Evolutionary conservation across 1,139 yeast species (phyloP).

Genomic region (Yamadazyma dushanensis): DNA sequence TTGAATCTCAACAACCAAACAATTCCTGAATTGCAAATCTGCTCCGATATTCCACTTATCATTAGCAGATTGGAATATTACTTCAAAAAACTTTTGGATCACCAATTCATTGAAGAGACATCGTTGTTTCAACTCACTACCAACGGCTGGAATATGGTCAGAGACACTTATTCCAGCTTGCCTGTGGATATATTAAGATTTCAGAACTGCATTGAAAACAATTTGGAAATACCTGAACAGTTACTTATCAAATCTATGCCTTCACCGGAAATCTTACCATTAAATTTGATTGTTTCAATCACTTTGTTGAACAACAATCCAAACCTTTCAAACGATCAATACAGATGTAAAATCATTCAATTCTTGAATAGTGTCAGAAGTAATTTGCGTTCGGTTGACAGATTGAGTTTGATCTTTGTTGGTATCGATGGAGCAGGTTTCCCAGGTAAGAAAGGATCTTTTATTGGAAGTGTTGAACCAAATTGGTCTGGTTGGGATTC

Average conservation of each 20-base stretch:
- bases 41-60: slow-evolving; percentile 33
- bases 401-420: slow-evolving; percentile 53
- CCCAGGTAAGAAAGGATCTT: slow-evolving; percentile 44
- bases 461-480: slow-evolving; percentile 53
- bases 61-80: slow-evolving; percentile 43
- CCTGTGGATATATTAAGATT: slow-evolving; percentile 43
- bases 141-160: slow-evolving; percentile 47
- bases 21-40: slow-evolving; percentile 47
- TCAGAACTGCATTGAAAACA: slow-evolving; percentile 32
- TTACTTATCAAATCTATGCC: slow-evolving; percentile 39
- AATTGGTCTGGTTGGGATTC: slow-evolving; percentile 61
- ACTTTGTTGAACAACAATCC: slow-evolving; percentile 42
- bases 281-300: slow-evolving; percentile 50
- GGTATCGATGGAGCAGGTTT: slow-evolving; percentile 46
- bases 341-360: slow-evolving; percentile 25
- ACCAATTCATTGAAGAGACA: slow-evolving; percentile 19
- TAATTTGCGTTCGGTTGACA: slow-evolving; percentile 43
- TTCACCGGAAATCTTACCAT: slow-evolving; percentile 38
- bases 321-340: slow-evolving; percentile 31
- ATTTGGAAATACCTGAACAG: slow-evolving; percentile 39
- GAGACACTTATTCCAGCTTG: slow-evolving; percentile 22
- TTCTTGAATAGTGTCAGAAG: slow-evolving; percentile 28
- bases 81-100: slow-evolving; percentile 20
- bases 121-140: slow-evolving; percentile 51
- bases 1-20: slow-evolving; percentile 40